Evolutionary conservation across 352 stramenopile species (phyloP), one percentile per base, ranked within the genome.

Genomic region (Pythium chondricola): DNA sequence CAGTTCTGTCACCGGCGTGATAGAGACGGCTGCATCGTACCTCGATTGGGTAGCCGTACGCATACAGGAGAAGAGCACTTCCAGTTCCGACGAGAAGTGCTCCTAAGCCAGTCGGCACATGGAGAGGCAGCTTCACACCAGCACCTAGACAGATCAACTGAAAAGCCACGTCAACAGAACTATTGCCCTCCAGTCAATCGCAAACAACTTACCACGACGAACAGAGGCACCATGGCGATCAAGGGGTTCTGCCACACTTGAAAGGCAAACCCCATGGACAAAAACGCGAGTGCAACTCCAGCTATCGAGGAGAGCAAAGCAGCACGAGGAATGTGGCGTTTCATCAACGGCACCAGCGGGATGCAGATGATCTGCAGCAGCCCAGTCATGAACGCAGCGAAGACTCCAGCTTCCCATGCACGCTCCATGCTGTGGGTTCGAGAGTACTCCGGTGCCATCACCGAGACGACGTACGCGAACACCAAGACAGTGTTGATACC

Each of bases 181-280:
- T 22, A 22, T 7, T 6, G 7, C 13, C 8, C 8, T 13, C 13
- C 29, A 21, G 20, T 5, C 21, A 31, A 26, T 13, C 8, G 14
- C n/a, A 29, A 8, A 2, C 4, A 7, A 61, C 51, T 35, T 62
- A 69, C 61, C 25, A 72, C 61, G 17, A 76, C 46, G n/a, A 67
- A 53, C 16, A 76, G 36, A 7, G 67, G 63, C 24, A 49, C 50
- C 5, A 76, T 48, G 3, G 58, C 63, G 6, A 72, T 60, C 20
- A 70, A 48, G 0, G 67, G 67, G 36, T 72, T 70, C 18, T 68
- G 50, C 54, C 66, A 76, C 25, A 76, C 62, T 58, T 76, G 46
- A 25, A 72, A 68, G 10, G 67, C 62, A 41, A 76, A 76, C 8
- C 52, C 61, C 67, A 76, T 76, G 4, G 63, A 61, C 16, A 76